Evolutionary conservation across 2,329 filamentous ascomycete genomes (phyloP).

Genomic region (Akanthomyces dipterigenus): DNA sequence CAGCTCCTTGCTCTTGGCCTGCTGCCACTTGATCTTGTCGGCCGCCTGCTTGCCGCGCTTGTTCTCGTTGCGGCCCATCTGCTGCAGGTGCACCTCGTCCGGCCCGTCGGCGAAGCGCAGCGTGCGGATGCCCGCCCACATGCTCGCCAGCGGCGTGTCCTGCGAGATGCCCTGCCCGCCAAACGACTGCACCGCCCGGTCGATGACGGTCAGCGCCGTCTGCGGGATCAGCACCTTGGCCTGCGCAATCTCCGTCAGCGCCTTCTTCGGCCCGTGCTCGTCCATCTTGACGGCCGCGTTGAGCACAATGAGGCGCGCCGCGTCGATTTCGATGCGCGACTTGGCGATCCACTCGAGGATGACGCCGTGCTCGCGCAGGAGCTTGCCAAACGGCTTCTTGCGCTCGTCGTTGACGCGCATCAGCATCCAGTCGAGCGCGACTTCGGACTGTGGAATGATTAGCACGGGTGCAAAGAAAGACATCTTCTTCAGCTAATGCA

Average conservation of each 20-base stretch:
- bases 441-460: conserved; percentile 78
- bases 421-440: conserved; percentile 89
- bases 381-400: conserved; percentile 88
- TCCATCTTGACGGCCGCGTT: conserved; percentile 97
- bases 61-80: conserved; percentile 77
- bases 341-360: conserved; percentile 93
- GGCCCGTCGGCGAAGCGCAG: conserved; percentile 86
- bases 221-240: conserved; percentile 88
- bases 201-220: conserved; percentile 78
- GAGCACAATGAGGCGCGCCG: conserved; percentile 80
- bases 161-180: conserved; percentile 88
- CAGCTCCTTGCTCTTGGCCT: conserved; percentile 57
- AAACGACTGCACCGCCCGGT: conserved; percentile 88
- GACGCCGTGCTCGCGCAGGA: conserved; percentile 81
- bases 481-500: too few relatives aligned
- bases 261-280: conserved; percentile 76
- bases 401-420: conserved; percentile 85
- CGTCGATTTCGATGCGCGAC: conserved; percentile 89
- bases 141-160: conserved; percentile 82
- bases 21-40: conserved; percentile 57
- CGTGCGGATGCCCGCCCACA: conserved; percentile 77
- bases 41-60: conserved; percentile 56
- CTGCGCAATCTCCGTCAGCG: conserved; percentile 87
- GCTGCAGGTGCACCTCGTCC: conserved; percentile 87
- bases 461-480: too few relatives aligned